A percentile compares a stretch with the other conserved stretches of the same genome.
phyloP scores from a whole-genome alignment of 805 yeast genomes.

The Pichia cabralensis region DNA sequence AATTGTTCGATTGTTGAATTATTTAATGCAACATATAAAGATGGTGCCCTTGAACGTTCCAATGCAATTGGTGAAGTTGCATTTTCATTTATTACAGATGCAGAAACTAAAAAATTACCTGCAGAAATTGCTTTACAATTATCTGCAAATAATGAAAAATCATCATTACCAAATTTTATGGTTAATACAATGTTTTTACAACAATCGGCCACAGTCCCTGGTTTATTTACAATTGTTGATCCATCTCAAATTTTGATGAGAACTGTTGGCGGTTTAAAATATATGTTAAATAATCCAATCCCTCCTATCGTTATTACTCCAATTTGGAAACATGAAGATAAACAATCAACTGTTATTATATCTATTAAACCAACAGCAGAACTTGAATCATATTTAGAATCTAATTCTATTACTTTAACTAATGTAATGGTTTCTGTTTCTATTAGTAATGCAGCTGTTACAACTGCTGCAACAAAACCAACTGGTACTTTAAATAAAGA shows the following conservation, averaged over 20 bases:
- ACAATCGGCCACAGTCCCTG: slow-evolving; percentile 18
- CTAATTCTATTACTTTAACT: slow-evolving; percentile 34
- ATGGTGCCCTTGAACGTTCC: slow-evolving; percentile 50
- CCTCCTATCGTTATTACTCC: slow-evolving; percentile 71
- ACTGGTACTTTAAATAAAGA: slow-evolving; percentile 86
- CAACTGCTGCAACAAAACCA: slow-evolving; percentile 81
- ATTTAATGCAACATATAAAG: slow-evolving; percentile 61
- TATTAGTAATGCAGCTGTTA: slow-evolving; percentile 49
- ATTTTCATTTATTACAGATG: slow-evolving; percentile 46
- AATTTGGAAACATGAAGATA: slow-evolving; percentile 81
- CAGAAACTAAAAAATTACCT: slow-evolving; percentile 27
- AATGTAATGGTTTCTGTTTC: slow-evolving; percentile 55
- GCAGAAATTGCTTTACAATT: slow-evolving; percentile 31
- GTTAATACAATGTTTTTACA: slow-evolving; percentile 47
- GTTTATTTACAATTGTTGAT: slow-evolving; percentile 31
- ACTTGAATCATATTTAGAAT: slow-evolving; percentile 26
- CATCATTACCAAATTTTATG: slow-evolving; percentile 33
- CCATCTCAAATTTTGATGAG: slow-evolving; percentile 46
- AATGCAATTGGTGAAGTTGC: slow-evolving; percentile 82
- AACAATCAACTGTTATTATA: slow-evolving; percentile 78
- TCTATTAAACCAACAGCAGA: slow-evolving; percentile 49
- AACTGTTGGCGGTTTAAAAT: slow-evolving; percentile 76
- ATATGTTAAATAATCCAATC: slow-evolving; percentile 41
- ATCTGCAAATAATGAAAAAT: slow-evolving; percentile 30
- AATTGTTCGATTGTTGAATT: slow-evolving; percentile 84